These are phyloP conservation scores for Linnemannia zychae DNA, from an alignment of 192 early-diverging fungal species.

Conservation along the genomic window DNA sequence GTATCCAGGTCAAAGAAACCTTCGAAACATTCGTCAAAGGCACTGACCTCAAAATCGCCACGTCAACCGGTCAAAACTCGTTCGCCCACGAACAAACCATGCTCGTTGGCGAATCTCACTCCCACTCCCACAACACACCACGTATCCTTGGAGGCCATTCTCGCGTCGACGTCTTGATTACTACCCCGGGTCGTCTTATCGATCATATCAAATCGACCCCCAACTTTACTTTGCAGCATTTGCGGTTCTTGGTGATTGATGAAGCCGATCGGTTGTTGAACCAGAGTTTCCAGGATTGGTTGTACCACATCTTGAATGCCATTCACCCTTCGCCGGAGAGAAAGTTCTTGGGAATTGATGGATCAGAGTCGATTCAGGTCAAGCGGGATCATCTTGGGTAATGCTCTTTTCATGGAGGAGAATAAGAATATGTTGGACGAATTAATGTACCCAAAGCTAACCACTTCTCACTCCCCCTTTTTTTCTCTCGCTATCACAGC, in stretches of 20 bases:
- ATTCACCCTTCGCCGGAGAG: slow-evolving; percentile 56
- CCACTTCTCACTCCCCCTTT: background rate
- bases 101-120: slow-evolving; percentile 55
- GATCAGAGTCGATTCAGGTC: slow-evolving; percentile 20
- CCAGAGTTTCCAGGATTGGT: slow-evolving; percentile 95
- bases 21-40: slow-evolving; percentile 85
- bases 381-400: slow-evolving; percentile 44
- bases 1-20: slow-evolving; percentile 87
- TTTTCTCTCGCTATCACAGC: slow-evolving; percentile 26
- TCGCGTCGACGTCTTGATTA: slow-evolving; percentile 89
- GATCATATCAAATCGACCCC: slow-evolving; percentile 90
- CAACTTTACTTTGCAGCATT: slow-evolving; percentile 91
- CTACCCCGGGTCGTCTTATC: slow-evolving; percentile 95
- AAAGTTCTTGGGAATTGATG: slow-evolving; percentile 28
- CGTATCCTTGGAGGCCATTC: slow-evolving; percentile 69
- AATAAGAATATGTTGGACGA: background rate
- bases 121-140: slow-evolving; percentile 16
- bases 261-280: slow-evolving; percentile 96
- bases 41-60: slow-evolving; percentile 80
- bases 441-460: background rate
- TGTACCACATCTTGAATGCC: slow-evolving; percentile 78
- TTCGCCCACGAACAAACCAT: slow-evolving; percentile 79
- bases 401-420: background rate
- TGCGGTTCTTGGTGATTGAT: slow-evolving; percentile 94
- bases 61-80: slow-evolving; percentile 83